These are phyloP conservation scores for Ceratobasidium sp. DNA, from an alignment of 1,284 basidiomycete genomes.

Conservation along the genomic window DNA sequence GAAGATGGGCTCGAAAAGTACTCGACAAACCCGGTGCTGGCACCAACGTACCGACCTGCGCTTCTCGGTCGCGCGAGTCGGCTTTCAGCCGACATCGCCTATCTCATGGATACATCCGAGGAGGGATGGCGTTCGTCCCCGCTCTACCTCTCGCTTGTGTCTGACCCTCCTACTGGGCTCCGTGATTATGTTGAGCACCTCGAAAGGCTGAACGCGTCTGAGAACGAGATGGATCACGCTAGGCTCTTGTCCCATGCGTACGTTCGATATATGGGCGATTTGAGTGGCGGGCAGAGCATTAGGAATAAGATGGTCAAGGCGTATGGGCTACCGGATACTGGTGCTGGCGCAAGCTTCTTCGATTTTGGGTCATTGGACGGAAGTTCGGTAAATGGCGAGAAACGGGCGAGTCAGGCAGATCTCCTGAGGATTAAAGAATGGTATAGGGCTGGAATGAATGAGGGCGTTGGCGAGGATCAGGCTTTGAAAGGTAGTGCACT, in stretches of 20 bases:
- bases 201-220: constrained; percentile 62
- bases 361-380: constrained; percentile 71
- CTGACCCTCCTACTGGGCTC: constrained; percentile 66
- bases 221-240: constrained; percentile 62
- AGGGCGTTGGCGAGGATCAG: constrained; percentile 66
- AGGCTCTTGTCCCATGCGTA: constrained; percentile 81
- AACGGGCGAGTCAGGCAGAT: constrained; percentile 62
- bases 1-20: constrained; percentile 76
- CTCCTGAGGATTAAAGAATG: constrained; percentile 82
- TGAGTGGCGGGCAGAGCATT: constrained; percentile 85
- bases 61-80: constrained; percentile 72
- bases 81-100: constrained; percentile 75
- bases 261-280: constrained; percentile 87
- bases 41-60: constrained; percentile 78
- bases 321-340: constrained; percentile 70
- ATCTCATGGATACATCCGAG: constrained; percentile 70
- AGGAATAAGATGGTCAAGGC: constrained; percentile 73
- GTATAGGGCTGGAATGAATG: constrained; percentile 81
- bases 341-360: constrained; percentile 72
- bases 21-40: constrained; percentile 71
- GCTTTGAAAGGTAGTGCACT: constrained; percentile 68
- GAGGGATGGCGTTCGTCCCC: constrained; percentile 69
- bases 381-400: constrained; percentile 56
- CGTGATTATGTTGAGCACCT: constrained; percentile 64
- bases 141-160: constrained; percentile 63